Evolutionary conservation across 345 rosid species (phyloP).

Genomic region (Kandelia obovata): DNA sequence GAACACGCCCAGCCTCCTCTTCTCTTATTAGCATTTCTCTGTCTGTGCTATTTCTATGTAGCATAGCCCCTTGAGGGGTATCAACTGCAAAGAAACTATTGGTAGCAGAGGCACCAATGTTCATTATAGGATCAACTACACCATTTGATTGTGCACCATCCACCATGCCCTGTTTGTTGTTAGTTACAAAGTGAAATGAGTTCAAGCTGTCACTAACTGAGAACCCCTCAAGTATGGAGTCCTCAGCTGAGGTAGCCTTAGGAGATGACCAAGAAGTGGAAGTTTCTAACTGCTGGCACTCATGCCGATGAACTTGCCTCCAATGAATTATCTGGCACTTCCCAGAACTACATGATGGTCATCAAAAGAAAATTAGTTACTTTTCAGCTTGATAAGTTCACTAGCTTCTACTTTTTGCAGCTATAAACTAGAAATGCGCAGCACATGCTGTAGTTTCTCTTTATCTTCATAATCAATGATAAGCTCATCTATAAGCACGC

Average conservation of each 20-base stretch:
- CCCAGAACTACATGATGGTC: constrained; percentile 60
- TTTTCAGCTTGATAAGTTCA: not conserved
- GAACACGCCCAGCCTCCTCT: constrained; percentile 27
- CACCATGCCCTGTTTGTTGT: constrained; percentile 26
- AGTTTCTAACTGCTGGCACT: constrained; percentile 48
- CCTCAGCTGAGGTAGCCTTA: constrained; percentile 34
- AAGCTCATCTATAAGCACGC: not conserved
- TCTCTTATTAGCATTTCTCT: constrained; percentile 46
- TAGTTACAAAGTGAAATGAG: constrained; percentile 33
- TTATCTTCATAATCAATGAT: not conserved
- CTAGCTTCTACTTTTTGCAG: not conserved
- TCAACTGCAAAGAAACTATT: constrained; percentile 36
- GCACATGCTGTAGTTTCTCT: not conserved
- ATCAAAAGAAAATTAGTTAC: constrained; percentile 12
- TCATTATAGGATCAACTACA: constrained; percentile 21
- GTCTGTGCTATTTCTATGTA: constrained; percentile 42
- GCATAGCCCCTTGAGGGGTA: constrained; percentile 36
- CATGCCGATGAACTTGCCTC: constrained; percentile 75
- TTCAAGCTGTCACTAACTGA: constrained; percentile 30
- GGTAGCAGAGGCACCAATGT: constrained; percentile 22
- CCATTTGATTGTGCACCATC: constrained; percentile 30
- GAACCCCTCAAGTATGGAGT: constrained; percentile 22
- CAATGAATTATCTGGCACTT: constrained; percentile 93
- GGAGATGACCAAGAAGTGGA: constrained; percentile 43
- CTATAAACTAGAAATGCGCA: not conserved